Percentiles rank a stretch among this genome's conserved stretches.
phyloP scores from a whole-genome alignment of 352 stramenopile genomes.

The Pilasporangium apinafurcum region DNA sequence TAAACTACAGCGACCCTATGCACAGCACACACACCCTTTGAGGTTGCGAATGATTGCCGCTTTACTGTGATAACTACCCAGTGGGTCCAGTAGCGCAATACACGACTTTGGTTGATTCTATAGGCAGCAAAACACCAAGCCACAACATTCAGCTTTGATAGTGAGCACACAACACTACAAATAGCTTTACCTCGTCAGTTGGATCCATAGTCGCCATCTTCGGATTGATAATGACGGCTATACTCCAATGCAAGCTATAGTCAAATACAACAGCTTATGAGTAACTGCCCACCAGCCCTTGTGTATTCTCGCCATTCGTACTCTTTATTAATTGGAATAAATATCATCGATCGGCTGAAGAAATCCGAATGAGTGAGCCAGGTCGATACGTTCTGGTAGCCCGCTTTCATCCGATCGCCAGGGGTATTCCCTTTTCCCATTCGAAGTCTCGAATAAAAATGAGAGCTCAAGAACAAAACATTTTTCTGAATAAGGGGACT shows the following conservation, averaged over 20 bases:
- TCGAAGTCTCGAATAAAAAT: constrained; percentile 68
- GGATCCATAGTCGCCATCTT: constrained; percentile 23
- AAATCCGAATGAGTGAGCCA: constrained; percentile 63
- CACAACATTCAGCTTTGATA: background rate
- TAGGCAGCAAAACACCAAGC: background rate
- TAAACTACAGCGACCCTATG: background rate
- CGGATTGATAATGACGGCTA: constrained; percentile 76
- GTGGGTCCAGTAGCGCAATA: constrained; percentile 63
- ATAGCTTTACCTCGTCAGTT: constrained; percentile 16
- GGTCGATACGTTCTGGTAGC: constrained; percentile 74
- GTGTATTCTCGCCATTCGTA: constrained; percentile 12
- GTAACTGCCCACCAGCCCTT: background rate
- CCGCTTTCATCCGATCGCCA: constrained; percentile 33
- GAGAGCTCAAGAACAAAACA: constrained; percentile 70
- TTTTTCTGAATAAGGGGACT: constrained; percentile 50
- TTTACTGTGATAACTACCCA: constrained; percentile 65
- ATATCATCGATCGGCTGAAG: constrained; percentile 70
- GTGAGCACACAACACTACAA: background rate
- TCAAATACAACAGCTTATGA: constrained; percentile 5
- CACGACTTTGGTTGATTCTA: constrained; percentile 37
- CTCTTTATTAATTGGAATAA: constrained; percentile 87
- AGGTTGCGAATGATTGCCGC: constrained; percentile 48
- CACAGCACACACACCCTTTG: constrained; percentile 25
- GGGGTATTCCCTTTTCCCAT: constrained; percentile 27
- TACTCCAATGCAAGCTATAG: constrained; percentile 73